phyloP scores from a whole-genome alignment of 2,329 filamentous ascomycete species.

The Alternaria alternata region DNA sequence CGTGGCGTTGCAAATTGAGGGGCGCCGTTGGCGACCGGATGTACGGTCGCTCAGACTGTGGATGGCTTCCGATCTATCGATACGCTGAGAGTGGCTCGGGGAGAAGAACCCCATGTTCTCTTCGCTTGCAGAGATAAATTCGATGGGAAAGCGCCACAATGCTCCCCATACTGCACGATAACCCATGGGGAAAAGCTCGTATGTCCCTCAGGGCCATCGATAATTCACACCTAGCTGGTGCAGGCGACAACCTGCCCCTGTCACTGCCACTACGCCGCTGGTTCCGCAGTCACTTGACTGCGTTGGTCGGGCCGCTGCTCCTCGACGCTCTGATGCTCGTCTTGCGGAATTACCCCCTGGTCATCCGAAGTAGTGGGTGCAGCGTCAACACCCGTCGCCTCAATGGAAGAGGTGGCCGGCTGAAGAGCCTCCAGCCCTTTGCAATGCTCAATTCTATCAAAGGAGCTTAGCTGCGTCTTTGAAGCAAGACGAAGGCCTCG shows the following conservation, averaged over 20 bases:
- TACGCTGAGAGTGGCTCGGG: conserved; percentile 37
- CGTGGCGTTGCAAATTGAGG: conserved; percentile 43
- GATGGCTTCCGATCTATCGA: conserved; percentile 31
- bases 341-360: conserved; percentile 48
- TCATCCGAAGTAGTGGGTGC: conserved; percentile 45
- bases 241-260: conserved; percentile 36
- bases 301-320: conserved; percentile 51
- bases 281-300: conserved; percentile 48
- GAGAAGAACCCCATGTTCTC: conserved; percentile 30
- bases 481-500: conserved; percentile 83
- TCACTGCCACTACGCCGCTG: conserved; percentile 36
- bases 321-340: conserved; percentile 49
- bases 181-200: conserved; percentile 40
- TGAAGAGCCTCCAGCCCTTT: conserved; percentile 69
- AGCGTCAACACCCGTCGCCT: conserved; percentile 45
- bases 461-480: conserved; percentile 74
- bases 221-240: conserved; percentile 41
- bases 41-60: conserved; percentile 17
- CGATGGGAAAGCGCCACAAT: conserved; percentile 40
- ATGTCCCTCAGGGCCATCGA: conserved; percentile 30
- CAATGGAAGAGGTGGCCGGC: conserved; percentile 45
- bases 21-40: conserved; percentile 36
- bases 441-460: conserved; percentile 83
- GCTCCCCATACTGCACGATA: conserved; percentile 45
- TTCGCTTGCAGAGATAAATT: conserved; percentile 21